Base-by-base conservation (phyloP, 2,329 filamentous ascomycete species). In the Fusarium phyllophilum region DNA sequence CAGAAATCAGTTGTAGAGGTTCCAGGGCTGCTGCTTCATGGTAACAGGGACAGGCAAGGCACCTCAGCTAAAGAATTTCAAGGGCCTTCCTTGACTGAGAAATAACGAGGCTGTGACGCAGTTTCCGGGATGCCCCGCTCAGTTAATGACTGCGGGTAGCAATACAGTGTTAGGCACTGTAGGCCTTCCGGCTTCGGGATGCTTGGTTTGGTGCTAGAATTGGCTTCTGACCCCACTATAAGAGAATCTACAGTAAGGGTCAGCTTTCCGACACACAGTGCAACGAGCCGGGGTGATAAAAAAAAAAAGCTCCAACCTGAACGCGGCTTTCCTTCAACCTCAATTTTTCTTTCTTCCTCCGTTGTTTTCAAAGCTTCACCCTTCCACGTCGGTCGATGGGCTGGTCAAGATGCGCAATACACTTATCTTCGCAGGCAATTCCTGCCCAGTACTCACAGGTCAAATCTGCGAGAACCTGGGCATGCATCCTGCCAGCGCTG, bases 381-480 rank as follows among this genome's bases (percentile, higher is more conserved):
- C 52, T 75, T 60, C 42, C 60, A 59, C 60, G 59, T 70, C 68
- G 55, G 56, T 78, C 60, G 63, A 79, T 77, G 78, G 76, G 74
- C 79, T 70, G 72, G 70, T 65, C 79, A 83, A 79, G 76, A 91
- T 91, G 89, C 87, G 90, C 79, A 90, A 90, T 80, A 92, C 90
- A 62, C 85, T 92, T 78, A 90, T 92, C 76, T 92, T 92, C 80
- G 87, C 90, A 78, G 90, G 90, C 84, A 90, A 89, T 71, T 92
- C 90, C 60, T 92, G 90, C 85, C 90, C 90, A 70, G 86, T 84
- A 69, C 88, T 92, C 79, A 90, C 90, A 24, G 85, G 83, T 66
- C 89, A 91, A 78, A 92, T 92, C 86, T 92, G 90, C 82, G 88
- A 89, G 82, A 92, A 91, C 78, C 83, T 92, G 82, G 90, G 90